These are phyloP conservation scores for Chiua sp. DNA, from an alignment of 1,284 basidiomycete species.

Conservation along the genomic window DNA sequence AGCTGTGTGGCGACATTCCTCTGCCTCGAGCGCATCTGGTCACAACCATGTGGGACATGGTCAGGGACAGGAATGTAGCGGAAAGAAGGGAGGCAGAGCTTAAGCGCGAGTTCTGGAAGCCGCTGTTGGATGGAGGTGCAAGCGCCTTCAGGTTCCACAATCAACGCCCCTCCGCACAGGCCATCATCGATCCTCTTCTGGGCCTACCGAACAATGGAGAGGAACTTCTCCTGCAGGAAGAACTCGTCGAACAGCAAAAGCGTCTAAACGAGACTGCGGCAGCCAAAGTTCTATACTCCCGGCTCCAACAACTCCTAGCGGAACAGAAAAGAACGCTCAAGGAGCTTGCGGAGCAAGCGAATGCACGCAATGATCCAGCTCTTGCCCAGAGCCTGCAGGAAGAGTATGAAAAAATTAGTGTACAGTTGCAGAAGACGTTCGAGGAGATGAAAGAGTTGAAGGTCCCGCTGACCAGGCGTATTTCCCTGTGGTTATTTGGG, in stretches of 20 bases:
- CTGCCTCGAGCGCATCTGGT: constrained; percentile 41
- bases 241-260: constrained; percentile 20
- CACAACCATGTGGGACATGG: constrained; percentile 42
- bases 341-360: constrained; percentile 19
- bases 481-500: constrained; percentile 8
- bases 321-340: constrained; percentile 18
- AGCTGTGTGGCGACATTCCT: constrained; percentile 16
- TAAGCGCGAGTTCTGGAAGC: constrained; percentile 30
- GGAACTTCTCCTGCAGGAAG: constrained; percentile 26
- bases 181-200: constrained; percentile 9
- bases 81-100: constrained; percentile 30
- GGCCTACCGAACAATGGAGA: not conserved
- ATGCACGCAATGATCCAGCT: constrained; percentile 5
- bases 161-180: not conserved
- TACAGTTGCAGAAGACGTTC: constrained; percentile 18
- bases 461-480: constrained; percentile 21
- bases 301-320: constrained; percentile 19
- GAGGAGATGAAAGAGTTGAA: constrained; percentile 23
- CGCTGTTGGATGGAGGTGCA: constrained; percentile 40
- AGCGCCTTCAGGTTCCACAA: constrained; percentile 14
- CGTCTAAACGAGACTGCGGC: constrained; percentile 28
- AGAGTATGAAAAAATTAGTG: constrained; percentile 13
- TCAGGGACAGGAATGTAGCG: constrained; percentile 11
- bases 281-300: constrained; percentile 22
- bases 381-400: constrained; percentile 14